Conservation (phyloP, 371 early-diverging fungal species). For the Actinomortierella wolfii region DNA sequence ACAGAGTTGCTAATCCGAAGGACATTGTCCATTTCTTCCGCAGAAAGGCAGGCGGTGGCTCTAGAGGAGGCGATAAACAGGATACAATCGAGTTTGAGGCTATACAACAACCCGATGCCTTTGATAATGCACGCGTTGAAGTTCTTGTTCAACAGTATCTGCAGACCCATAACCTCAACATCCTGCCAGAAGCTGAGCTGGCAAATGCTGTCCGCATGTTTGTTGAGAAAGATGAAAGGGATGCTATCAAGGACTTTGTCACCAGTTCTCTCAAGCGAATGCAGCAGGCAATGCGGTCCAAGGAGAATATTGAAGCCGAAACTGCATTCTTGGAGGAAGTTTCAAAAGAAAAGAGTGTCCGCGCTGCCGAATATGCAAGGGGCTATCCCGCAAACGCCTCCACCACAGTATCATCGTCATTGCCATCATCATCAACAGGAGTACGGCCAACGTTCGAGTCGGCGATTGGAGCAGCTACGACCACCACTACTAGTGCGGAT, state of each 20-base stretch:
- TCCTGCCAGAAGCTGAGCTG: constrained; percentile 82
- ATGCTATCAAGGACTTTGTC: constrained; percentile 64
- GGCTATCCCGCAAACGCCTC: too few species aligned
- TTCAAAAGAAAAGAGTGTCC: too few species aligned
- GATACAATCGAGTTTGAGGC: constrained; percentile 50
- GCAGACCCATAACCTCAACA: constrained; percentile 62
- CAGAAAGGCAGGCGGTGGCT: constrained; percentile 9
- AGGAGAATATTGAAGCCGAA: constrained; percentile 40
- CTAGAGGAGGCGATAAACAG: constrained; percentile 52
- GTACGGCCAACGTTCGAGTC: not conserved
- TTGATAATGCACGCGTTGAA: constrained; percentile 56
- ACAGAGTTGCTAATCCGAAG: constrained; percentile 92
- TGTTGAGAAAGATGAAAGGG: constrained; percentile 91
- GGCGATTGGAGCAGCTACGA: not conserved
- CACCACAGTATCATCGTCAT: too few species aligned
- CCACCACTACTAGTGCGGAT: constrained; percentile 13
- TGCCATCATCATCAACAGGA: not conserved
- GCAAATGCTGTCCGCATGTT: constrained; percentile 76
- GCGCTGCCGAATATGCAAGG: too few species aligned
- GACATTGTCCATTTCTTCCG: constrained; percentile 89
- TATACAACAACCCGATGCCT: too few species aligned
- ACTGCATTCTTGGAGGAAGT: constrained; percentile 38
- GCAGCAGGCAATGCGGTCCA: constrained; percentile 36
- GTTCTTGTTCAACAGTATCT: constrained; percentile 78
- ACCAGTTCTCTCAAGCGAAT: constrained; percentile 22